Base-by-base conservation (phyloP, 768 basidiomycete species). In the Hirschioporus abietinus region DNA sequence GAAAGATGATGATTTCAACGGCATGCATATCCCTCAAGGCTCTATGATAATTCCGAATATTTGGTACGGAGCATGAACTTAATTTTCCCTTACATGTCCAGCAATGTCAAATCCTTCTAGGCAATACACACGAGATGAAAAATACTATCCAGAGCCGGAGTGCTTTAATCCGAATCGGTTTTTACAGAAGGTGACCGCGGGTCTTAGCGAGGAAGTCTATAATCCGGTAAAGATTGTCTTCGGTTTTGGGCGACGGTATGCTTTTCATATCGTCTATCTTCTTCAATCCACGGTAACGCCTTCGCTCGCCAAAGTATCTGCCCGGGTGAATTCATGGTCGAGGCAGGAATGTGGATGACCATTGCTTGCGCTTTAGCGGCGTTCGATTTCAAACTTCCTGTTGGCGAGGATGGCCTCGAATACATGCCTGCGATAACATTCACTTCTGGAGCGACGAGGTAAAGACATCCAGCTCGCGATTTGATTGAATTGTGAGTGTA, bases 1-100 rank as follows among this genome's bases (percentile, higher is more conserved):
- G 10, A 10, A 52, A 10, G 20, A 52, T 15, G 12, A 52, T 52
- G 60, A 18, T 5, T 35, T 1, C 2, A 24, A 69, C 7, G 75
- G 71, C 0, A 74, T 71, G 57, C 67, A 70, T 58, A 74, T 77
- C 20, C 75, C 76, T 2, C 66, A 65, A 6, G 75, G 74, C 1
- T 63, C 68, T 1, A 67, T 73, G 24, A 64, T 76, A 18, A 59
- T 77, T 8, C 68, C 71, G 7, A 76, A 76, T 66, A 66, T 69
- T 3, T 75, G 72, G 73, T 73, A 34, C 4, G 64, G 58, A 57
- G 2, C 34, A 66, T 68, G 42, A 12, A 6, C 42, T 6, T 15
- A 15, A 6, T 10, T 52, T 52, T 8, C 30, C 30, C 30, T 30
- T 3, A 3, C 4, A 30, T 30, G 8, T 30, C 8, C 30, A 30